phyloP scores from a whole-genome alignment of 306 rosid genomes.

The Quercus parvula region DNA sequence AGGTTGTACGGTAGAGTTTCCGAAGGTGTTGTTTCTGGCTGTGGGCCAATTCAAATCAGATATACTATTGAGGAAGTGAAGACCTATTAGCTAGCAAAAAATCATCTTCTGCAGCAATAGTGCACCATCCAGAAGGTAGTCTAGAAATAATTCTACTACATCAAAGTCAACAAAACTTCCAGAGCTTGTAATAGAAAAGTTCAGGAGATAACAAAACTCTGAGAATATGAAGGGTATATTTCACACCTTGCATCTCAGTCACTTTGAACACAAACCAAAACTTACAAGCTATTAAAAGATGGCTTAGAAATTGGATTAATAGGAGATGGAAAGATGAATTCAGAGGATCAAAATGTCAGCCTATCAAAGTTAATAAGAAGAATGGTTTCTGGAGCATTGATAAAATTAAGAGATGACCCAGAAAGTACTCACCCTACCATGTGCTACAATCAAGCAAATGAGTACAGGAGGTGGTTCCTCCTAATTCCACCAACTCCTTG shows the following conservation, averaged over 20 bases:
- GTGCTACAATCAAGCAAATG: constrained; percentile 52
- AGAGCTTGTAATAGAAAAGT: constrained; percentile 4
- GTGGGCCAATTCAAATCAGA: constrained; percentile 19
- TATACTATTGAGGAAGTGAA: constrained; percentile 20
- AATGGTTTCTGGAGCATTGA: constrained; percentile 8
- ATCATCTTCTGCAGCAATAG: background rate
- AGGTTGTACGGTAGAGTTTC: constrained; percentile 20
- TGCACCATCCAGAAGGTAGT: background rate
- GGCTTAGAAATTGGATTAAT: constrained; percentile 19
- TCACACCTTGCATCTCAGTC: constrained; percentile 26
- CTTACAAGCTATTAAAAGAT: constrained; percentile 8
- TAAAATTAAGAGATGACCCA: constrained; percentile 9
- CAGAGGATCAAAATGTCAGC: constrained; percentile 22
- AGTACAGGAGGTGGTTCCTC: constrained; percentile 42
- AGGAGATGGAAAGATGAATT: constrained; percentile 23
- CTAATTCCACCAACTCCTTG: constrained; percentile 48
- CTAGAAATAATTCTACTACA: background rate
- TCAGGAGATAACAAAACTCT: constrained; percentile 6
- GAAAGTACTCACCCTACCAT: constrained; percentile 11
- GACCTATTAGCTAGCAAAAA: constrained; percentile 18
- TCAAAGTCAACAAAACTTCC: background rate
- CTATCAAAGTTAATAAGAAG: constrained; percentile 24
- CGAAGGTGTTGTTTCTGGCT: constrained; percentile 7
- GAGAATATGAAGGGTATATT: constrained; percentile 9
- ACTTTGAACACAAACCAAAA: constrained; percentile 30